Base-by-base conservation (phyloP, 2,329 filamentous ascomycete genomes). In the Sporothrix brunneoviolacea region DNA sequence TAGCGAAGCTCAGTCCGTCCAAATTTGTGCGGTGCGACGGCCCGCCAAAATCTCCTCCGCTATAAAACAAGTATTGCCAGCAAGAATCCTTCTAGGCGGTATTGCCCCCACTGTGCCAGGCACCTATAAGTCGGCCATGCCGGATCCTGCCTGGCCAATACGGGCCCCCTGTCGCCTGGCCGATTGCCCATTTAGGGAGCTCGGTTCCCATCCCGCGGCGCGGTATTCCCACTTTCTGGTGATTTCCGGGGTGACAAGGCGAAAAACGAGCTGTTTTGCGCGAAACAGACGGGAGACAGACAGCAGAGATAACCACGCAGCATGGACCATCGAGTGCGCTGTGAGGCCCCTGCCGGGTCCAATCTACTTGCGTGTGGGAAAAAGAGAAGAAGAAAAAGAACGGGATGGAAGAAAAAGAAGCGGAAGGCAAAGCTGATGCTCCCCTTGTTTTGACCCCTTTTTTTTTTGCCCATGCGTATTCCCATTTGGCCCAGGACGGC, bases 391-490 rank as follows among this genome's bases (percentile, higher is more conserved):
- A 46, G 18, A 22, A 35, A 33, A 10, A 3, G 15, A 32, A 43
- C 22, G 43, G 43, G 12, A 52, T 30, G 15, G 38, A 52, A 52
- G 50, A 52, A 38, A 48, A 48, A 36, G 45, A 52, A 28, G 40
- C 43, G 50, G 43, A 52, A 52, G 43, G 8, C 36, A 21, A 45
- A 13, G n/a, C n/a, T n/a, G n/a, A n/a, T n/a, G n/a, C n/a, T n/a
- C 35, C 44, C 42, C 42, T 28, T 46, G 43, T 47, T 47, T 47
- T 30, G 44, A 10, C 16, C 35, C 35, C 37, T 28, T 19, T 48
- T 48, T 40, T 36, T n/a, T 19, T 24, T 15, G 32, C 32, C 32
- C n/a, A n/a, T n/a, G n/a, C n/a, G n/a, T n/a, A n/a, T n/a, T n/a
- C n/a, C n/a, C n/a, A n/a, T n/a, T n/a, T n/a, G n/a, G n/a, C n/a